Conservation (phyloP, 768 basidiomycete species). For the Naganishia randhawae region DNA sequence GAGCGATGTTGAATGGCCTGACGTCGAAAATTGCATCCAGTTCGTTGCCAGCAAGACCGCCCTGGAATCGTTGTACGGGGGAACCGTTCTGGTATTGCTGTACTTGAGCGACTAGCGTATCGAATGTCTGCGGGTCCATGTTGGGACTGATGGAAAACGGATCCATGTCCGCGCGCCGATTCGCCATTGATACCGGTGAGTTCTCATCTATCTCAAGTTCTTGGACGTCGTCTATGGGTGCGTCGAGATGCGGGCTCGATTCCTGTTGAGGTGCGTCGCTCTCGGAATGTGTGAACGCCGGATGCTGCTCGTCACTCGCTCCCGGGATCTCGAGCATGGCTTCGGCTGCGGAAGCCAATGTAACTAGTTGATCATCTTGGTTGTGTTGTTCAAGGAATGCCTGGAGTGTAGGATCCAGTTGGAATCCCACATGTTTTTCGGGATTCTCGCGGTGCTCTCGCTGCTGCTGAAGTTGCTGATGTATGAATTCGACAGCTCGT, state of each 20-base stretch:
- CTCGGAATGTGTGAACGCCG: neutral
- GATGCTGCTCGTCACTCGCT: neutral
- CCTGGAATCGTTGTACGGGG: too few relatives aligned
- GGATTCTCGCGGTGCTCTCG: neutral
- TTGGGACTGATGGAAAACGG: neutral
- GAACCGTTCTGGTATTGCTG: constrained; percentile 13
- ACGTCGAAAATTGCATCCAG: constrained; percentile 15
- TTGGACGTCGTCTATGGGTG: neutral
- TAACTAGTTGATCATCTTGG: neutral
- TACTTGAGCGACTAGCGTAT: constrained; percentile 5
- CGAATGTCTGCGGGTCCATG: neutral
- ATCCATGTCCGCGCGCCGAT: neutral
- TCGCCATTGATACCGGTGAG: neutral
- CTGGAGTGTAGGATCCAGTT: constrained; percentile 4
- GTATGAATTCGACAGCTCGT: constrained; percentile 6
- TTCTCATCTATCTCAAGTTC: neutral
- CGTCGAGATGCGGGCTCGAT: neutral
- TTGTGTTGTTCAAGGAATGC: neutral
- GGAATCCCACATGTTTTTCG: neutral
- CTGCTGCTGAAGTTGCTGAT: constrained; percentile 5
- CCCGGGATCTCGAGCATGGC: neutral
- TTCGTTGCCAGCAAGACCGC: neutral
- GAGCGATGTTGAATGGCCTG: neutral
- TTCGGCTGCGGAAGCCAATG: neutral
- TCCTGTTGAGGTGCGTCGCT: neutral